Conservation (phyloP, 768 basidiomycete genomes). For the Coprinopsis strossmayeri region DNA sequence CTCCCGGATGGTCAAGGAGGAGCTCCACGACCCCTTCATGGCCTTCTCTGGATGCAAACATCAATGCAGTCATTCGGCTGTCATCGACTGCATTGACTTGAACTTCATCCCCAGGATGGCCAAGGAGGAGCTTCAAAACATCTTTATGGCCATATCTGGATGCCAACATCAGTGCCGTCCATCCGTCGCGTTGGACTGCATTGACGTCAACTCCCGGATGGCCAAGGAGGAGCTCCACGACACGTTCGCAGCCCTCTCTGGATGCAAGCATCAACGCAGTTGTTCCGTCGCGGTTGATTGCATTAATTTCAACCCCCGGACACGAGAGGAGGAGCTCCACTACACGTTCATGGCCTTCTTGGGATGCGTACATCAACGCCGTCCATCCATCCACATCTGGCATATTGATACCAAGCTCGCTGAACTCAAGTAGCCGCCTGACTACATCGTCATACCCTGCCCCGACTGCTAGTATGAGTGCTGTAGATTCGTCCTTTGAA, state of each 20-base stretch:
- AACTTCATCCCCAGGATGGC: background rate
- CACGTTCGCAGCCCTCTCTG: background rate
- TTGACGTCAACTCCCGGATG: background rate
- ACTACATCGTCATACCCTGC: background rate
- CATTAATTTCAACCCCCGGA: background rate
- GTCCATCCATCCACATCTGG: background rate
- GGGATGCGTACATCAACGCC: background rate
- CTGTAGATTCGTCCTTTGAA: background rate
- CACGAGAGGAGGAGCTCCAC: background rate
- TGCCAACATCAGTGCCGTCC: background rate
- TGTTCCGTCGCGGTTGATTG: background rate
- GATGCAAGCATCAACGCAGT: background rate
- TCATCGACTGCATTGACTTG: background rate
- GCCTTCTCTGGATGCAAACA: background rate
- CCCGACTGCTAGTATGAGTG: background rate
- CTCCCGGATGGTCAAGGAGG: background rate
- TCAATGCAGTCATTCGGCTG: background rate
- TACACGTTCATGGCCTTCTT: background rate
- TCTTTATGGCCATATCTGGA: background rate
- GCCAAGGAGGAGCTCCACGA: background rate
- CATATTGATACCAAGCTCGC: background rate
- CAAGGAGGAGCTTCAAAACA: background rate
- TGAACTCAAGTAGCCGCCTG: background rate
- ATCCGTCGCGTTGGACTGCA: background rate
- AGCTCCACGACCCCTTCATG: background rate